Evolutionary conservation across 2,329 filamentous ascomycete genomes (phyloP).

Genomic region (Cladosporium halotolerans): DNA sequence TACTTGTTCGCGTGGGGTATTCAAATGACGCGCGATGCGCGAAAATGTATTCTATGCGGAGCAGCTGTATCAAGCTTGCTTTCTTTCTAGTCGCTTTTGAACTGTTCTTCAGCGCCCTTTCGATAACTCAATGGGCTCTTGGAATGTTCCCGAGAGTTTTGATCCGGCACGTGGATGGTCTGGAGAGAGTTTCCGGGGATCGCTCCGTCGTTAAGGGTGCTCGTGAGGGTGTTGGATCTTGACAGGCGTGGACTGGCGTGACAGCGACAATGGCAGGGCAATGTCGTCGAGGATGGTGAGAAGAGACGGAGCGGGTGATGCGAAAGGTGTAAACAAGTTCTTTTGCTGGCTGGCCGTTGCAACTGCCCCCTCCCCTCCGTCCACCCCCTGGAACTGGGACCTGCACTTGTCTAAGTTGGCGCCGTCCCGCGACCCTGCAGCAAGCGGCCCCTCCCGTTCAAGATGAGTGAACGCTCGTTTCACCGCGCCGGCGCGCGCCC

Average conservation of each 20-base stretch:
- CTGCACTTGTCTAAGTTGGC: not conserved
- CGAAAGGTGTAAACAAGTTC: not conserved
- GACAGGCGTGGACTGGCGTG: not conserved
- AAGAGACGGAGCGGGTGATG: not conserved
- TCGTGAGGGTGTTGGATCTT: not conserved
- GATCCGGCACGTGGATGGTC: conserved; percentile 1
- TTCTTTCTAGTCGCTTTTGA: no score
- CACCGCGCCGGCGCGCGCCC: no score
- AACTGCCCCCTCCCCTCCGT: not conserved
- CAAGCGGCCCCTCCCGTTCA: not conserved
- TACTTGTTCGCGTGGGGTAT: no score
- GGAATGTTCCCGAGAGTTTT: not conserved
- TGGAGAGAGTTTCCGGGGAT: conserved; percentile 1
- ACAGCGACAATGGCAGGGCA: no score
- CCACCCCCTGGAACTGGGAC: not conserved
- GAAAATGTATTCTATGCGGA: not conserved
- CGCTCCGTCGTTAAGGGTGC: not conserved
- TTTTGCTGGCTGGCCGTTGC: not conserved
- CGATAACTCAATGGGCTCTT: not conserved
- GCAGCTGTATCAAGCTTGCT: no score
- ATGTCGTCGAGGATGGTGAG: not conserved
- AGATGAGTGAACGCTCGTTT: no score
- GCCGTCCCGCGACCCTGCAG: not conserved
- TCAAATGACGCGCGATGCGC: not conserved
- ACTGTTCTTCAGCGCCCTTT: no score